These are phyloP conservation scores for Laguncularia racemosa DNA, from an alignment of 345 rosid genomes.

Conservation along the genomic window DNA sequence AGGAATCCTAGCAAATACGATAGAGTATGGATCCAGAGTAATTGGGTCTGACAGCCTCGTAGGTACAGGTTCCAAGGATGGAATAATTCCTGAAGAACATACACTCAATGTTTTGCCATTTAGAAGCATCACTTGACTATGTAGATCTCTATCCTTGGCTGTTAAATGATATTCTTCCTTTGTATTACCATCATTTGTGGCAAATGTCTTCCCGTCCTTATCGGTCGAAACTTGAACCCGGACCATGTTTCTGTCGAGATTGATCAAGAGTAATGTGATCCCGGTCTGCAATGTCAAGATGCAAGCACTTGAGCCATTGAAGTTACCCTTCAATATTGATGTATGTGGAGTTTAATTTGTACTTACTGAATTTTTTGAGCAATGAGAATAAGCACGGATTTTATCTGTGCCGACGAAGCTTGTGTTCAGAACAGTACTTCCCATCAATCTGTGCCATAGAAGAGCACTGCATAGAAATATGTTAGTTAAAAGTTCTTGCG, in stretches of 20 bases:
- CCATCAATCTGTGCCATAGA: slow-evolving; percentile 46
- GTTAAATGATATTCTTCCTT: slow-evolving; percentile 46
- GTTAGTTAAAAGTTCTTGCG: not conserved
- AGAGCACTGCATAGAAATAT: slow-evolving; percentile 26
- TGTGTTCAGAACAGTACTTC: slow-evolving; percentile 22
- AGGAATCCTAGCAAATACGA: slow-evolving; percentile 31
- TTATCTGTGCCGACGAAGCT: slow-evolving; percentile 23
- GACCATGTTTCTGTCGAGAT: slow-evolving; percentile 28
- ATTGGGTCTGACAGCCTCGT: slow-evolving; percentile 23
- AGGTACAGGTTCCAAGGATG: slow-evolving; percentile 25
- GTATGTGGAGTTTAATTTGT: not conserved
- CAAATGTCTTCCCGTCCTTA: not conserved
- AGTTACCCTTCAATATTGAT: not conserved
- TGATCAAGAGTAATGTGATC: slow-evolving; percentile 41
- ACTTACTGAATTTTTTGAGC: slow-evolving; percentile 23
- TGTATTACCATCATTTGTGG: not conserved
- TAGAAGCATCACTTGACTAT: slow-evolving; percentile 35
- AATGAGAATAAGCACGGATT: slow-evolving; percentile 31
- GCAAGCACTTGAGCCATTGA: not conserved
- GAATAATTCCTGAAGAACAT: slow-evolving; percentile 24
- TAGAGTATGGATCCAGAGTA: slow-evolving; percentile 29
- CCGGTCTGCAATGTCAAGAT: slow-evolving; percentile 25
- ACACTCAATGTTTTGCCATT: slow-evolving; percentile 29
- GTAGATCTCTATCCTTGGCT: slow-evolving; percentile 30
- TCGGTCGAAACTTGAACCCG: slow-evolving; percentile 21